Conservation (phyloP, 2,329 filamentous ascomycete genomes). For the Emericellopsis atlantica region DNA sequence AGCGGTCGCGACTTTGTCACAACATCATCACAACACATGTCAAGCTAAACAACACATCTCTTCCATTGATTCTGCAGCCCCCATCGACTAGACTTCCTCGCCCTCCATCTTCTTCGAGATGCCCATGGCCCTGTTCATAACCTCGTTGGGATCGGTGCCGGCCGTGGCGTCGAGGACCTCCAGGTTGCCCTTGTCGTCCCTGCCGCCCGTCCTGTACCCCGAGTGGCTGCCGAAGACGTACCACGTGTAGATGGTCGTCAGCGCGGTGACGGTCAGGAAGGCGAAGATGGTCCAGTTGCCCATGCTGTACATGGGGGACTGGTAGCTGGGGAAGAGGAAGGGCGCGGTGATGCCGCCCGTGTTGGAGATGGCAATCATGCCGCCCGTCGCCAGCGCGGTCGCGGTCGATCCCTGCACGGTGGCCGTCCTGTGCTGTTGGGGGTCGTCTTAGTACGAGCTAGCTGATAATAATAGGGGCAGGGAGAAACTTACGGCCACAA, state of each 20-base stretch:
- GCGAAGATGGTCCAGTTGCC: constrained; percentile 20
- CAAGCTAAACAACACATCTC: too few relatives aligned
- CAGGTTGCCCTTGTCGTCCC: constrained; percentile 8
- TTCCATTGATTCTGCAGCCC: too few relatives aligned
- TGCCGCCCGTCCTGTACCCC: constrained; percentile 14
- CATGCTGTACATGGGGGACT: constrained; percentile 17
- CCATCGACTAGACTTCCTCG: background rate
- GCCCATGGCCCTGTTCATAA: constrained; percentile 9
- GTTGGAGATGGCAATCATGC: constrained; percentile 21
- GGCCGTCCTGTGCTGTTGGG: constrained; percentile 16
- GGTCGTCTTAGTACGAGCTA: background rate
- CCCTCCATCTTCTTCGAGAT: constrained; percentile 3
- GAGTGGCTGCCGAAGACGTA: constrained; percentile 17
- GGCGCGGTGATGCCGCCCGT: constrained; percentile 18
- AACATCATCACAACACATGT: too few relatives aligned
- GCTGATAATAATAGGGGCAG: too few relatives aligned
- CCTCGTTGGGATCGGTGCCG: constrained; percentile 6
- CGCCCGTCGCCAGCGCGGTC: constrained; percentile 18
- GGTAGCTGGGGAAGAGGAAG: constrained; percentile 15
- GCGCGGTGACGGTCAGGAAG: constrained; percentile 12
- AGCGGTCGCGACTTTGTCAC: too few relatives aligned
- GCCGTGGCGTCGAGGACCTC: constrained; percentile 9
- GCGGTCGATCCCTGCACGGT: constrained; percentile 17
- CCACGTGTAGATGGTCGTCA: constrained; percentile 15
- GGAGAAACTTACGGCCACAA: constrained; percentile 14